A percentile compares a stretch with the other conserved stretches of the same genome.
Evolutionary conservation across 106 monocot species (phyloP).

Genomic region (Phalaenopsis equestris): DNA sequence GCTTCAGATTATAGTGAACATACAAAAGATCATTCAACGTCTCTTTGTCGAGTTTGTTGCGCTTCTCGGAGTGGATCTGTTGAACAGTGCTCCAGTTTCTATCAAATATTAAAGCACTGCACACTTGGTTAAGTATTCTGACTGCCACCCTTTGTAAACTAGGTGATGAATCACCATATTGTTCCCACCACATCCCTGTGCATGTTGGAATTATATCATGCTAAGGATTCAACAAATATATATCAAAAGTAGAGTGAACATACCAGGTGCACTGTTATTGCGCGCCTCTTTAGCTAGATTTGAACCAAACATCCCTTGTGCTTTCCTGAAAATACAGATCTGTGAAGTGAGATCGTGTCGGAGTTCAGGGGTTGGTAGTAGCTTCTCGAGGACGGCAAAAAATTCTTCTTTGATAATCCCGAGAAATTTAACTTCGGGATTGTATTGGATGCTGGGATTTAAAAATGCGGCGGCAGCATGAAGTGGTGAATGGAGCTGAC

Average conservation of each 20-base stretch:
- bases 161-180: slow-evolving; percentile 88
- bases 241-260: neutral
- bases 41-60: slow-evolving; percentile 82
- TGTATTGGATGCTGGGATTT: slow-evolving; percentile 93
- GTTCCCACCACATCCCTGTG: slow-evolving; percentile 98
- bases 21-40: slow-evolving; percentile 58
- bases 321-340: slow-evolving; percentile 64
- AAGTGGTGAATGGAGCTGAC: slow-evolving; percentile 77
- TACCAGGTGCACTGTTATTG: slow-evolving; percentile 62
- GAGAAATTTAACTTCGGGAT: slow-evolving; percentile 85
- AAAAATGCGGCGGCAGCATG: slow-evolving; percentile 87
- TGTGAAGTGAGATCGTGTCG: slow-evolving; percentile 72
- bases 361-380: slow-evolving; percentile 55
- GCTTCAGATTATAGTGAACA: slow-evolving; percentile 88
- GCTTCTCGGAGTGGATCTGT: slow-evolving; percentile 67
- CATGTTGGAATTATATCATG: neutral
- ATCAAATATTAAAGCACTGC: slow-evolving; percentile 58
- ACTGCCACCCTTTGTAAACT: slow-evolving; percentile 74
- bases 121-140: slow-evolving; percentile 80
- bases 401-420: slow-evolving; percentile 75
- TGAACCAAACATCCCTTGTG: slow-evolving; percentile 89
- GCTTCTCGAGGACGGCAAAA: slow-evolving; percentile 63
- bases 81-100: slow-evolving; percentile 50
- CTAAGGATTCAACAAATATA: neutral
- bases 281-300: slow-evolving; percentile 88